Percentiles rank a stretch among this genome's conserved stretches.
Conservation (phyloP, 164 flowering plant genomes). For the Tetrastigma voinierianum region DNA sequence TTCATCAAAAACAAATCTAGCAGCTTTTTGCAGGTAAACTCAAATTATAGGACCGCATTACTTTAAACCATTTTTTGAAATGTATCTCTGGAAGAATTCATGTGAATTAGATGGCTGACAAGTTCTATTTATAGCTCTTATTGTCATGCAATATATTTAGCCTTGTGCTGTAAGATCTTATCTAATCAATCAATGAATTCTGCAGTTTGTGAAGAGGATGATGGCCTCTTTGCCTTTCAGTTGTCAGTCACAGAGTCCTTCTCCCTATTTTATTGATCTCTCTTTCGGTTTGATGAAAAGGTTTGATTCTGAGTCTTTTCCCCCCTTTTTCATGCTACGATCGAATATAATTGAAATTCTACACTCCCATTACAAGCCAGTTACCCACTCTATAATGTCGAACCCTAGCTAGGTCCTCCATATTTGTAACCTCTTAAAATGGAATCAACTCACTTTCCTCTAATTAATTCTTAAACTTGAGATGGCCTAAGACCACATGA, state of each 20-base stretch:
- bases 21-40: slow-evolving; percentile 63
- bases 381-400: background rate
- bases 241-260: slow-evolving; percentile 93
- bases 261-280: slow-evolving; percentile 95
- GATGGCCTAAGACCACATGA: too few species aligned
- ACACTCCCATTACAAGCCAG: background rate
- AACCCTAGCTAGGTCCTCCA: too few species aligned
- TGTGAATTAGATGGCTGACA: background rate
- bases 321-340: background rate
- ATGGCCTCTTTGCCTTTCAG: slow-evolving; percentile 72
- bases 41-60: background rate
- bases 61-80: background rate
- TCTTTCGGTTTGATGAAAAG: slow-evolving; percentile 96
- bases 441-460: too few species aligned
- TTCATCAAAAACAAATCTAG: slow-evolving; percentile 58
- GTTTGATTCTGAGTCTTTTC: slow-evolving; percentile 28
- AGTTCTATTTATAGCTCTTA: background rate
- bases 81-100: background rate
- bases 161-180: background rate
- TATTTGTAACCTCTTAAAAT: too few species aligned
- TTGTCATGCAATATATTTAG: background rate
- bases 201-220: slow-evolving; percentile 96
- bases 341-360: too few species aligned
- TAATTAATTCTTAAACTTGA: too few species aligned
- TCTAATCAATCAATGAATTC: slow-evolving; percentile 12